Evolutionary conservation across 2,329 filamentous ascomycete species (phyloP).

Genomic region (Beauveria australis): DNA sequence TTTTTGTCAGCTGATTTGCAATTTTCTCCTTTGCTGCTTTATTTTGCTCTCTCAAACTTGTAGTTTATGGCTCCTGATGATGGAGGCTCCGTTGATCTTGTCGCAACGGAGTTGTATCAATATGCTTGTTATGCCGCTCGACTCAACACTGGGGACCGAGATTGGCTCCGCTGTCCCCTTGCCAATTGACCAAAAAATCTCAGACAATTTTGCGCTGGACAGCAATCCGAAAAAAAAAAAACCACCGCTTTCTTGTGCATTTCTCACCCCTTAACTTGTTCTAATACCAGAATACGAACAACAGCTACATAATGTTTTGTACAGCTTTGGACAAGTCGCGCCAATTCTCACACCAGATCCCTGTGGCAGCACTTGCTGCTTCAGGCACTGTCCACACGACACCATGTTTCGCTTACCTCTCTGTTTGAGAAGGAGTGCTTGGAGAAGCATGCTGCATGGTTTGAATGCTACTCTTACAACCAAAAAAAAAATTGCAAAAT

Average conservation of each 20-base stretch:
- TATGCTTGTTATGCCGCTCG: constrained; percentile 1
- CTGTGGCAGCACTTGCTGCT: neutral
- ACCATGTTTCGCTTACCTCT: constrained; percentile 12
- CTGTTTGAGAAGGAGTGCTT: constrained; percentile 13
- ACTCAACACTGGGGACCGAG: constrained; percentile 1
- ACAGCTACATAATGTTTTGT: constrained; percentile 3
- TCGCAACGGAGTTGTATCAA: constrained; percentile 4
- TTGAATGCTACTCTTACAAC: neutral
- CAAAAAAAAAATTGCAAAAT: constrained; percentile 8
- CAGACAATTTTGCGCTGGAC: constrained; percentile 5
- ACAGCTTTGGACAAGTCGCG: constrained; percentile 6
- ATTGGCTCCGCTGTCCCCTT: constrained; percentile 3
- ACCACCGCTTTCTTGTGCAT: neutral
- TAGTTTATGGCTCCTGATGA: constrained; percentile 2
- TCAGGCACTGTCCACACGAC: neutral
- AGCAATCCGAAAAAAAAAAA: constrained; percentile 5
- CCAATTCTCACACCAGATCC: neutral
- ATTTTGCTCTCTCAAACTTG: neutral
- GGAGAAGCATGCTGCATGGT: constrained; percentile 13
- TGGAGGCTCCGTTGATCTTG: neutral
- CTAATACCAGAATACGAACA: neutral
- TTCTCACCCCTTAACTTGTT: neutral
- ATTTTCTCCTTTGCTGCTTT: neutral
- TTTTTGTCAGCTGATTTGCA: constrained; percentile 5
- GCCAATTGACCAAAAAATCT: neutral